Percentiles rank a stretch among this genome's conserved stretches.
phyloP scores from a whole-genome alignment of 73 alveolate species.

The Symbiodinium pilosum region DNA sequence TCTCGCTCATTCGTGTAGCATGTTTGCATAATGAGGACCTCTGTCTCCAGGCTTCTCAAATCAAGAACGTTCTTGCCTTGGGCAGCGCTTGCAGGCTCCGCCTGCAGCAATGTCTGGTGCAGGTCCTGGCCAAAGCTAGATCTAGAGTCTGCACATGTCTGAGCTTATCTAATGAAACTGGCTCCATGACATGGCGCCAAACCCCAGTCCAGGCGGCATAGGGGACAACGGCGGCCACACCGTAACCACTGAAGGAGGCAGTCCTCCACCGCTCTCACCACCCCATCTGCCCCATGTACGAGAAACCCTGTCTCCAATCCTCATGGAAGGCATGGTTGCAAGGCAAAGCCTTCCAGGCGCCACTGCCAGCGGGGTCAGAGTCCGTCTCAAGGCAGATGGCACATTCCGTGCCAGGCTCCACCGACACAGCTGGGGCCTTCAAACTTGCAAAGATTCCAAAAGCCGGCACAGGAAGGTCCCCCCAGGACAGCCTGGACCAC shows the following conservation, averaged over 20 bases:
- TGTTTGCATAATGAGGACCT: too few species aligned
- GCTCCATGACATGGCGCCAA: too few species aligned
- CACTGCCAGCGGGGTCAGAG: not conserved
- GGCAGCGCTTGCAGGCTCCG: not conserved
- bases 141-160: not conserved
- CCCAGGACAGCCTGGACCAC: slow-evolving; percentile 20
- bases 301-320: not conserved
- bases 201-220: slow-evolving; percentile 54
- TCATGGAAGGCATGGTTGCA: slow-evolving; percentile 66
- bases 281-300: too few species aligned
- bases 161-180: too few species aligned
- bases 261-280: slow-evolving; percentile 26
- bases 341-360: slow-evolving; percentile 63
- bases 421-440: slow-evolving; percentile 60
- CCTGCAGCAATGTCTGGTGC: not conserved
- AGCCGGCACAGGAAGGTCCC: not conserved
- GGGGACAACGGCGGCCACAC: slow-evolving; percentile 86
- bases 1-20: too few species aligned
- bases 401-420: slow-evolving; percentile 48
- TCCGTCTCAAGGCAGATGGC: slow-evolving; percentile 59
- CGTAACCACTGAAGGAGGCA: slow-evolving; percentile 75
- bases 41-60: too few species aligned
- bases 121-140: not conserved
- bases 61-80: too few species aligned
- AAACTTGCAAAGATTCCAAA: too few species aligned